These are phyloP conservation scores for Mycena belliarum DNA, from an alignment of 768 basidiomycete species.

Conservation along the genomic window DNA sequence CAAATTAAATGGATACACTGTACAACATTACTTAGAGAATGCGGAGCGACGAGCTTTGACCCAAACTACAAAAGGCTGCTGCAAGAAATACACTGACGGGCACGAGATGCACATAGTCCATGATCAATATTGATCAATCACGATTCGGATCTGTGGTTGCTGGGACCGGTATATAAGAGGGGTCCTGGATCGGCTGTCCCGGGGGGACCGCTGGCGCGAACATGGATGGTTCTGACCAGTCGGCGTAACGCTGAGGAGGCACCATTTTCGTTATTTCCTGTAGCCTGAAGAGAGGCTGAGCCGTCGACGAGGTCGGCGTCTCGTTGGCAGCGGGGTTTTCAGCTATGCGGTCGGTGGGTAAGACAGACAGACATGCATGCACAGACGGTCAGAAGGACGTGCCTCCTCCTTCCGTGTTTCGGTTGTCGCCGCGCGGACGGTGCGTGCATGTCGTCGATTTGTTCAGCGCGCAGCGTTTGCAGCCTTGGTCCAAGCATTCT, in stretches of 20 bases:
- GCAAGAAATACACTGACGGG: not conserved
- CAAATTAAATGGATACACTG: constrained; percentile 9
- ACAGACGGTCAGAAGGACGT: not conserved
- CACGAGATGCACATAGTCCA: not conserved
- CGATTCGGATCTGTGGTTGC: not conserved
- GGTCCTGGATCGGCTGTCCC: not conserved
- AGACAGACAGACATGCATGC: not conserved
- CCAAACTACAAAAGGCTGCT: not conserved
- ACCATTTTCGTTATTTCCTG: not conserved
- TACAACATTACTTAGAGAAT: constrained; percentile 19
- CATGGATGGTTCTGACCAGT: not conserved
- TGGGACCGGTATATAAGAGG: not conserved
- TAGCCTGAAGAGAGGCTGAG: not conserved
- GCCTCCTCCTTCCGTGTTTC: not conserved
- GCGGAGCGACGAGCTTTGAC: not conserved
- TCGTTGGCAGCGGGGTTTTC: not conserved
- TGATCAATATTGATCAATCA: not conserved
- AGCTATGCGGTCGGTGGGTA: not conserved
- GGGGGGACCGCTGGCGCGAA: not conserved
- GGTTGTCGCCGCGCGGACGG: not conserved
- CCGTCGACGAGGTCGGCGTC: not conserved
- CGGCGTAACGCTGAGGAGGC: not conserved
- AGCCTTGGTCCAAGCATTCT: constrained; percentile 9
- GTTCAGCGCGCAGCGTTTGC: constrained; percentile 5
- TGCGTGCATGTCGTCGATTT: constrained; percentile 1